phyloP scores from a whole-genome alignment of 1,139 yeast genomes.

The Hanseniaspora sp. region DNA sequence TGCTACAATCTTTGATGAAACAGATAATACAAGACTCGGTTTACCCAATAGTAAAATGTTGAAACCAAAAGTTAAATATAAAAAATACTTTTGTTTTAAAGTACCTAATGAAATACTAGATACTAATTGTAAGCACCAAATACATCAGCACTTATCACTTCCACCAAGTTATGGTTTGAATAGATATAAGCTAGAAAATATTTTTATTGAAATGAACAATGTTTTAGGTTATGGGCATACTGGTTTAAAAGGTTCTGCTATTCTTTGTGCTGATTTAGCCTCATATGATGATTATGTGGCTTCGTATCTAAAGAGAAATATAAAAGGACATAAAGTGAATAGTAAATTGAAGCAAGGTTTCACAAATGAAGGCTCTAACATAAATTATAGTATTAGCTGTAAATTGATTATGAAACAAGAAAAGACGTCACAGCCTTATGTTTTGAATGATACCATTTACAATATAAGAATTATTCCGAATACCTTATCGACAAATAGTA shows the following conservation, averaged over 20 bases:
- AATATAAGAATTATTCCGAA: slow-evolving; percentile 32
- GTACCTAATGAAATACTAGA: slow-evolving; percentile 51
- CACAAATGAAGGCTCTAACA: slow-evolving; percentile 18
- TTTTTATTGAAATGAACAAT: slow-evolving; percentile 27
- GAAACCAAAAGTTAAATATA: slow-evolving; percentile 42
- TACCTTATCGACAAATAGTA: slow-evolving; percentile 22
- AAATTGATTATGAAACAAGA: slow-evolving; percentile 21
- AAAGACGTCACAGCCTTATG: slow-evolving; percentile 17
- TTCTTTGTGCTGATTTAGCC: slow-evolving; percentile 31
- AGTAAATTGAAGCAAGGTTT: slow-evolving; percentile 7
- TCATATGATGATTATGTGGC: slow-evolving; percentile 18
- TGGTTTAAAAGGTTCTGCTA: slow-evolving; percentile 33
- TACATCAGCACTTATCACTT: slow-evolving; percentile 43
- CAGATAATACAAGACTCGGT: slow-evolving; percentile 44
- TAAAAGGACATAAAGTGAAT: slow-evolving; percentile 1
- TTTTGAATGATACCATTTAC: slow-evolving; percentile 27
- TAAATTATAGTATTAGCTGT: slow-evolving; percentile 29
- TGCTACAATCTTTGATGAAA: slow-evolving; percentile 35
- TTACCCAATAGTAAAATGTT: slow-evolving; percentile 42
- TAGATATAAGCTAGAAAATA: slow-evolving; percentile 30
- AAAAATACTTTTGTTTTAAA: slow-evolving; percentile 54
- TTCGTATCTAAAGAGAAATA: neutral
- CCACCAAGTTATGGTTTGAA: slow-evolving; percentile 62
- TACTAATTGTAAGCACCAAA: slow-evolving; percentile 44
- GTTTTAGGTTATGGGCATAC: slow-evolving; percentile 35